Base-by-base conservation (phyloP, 371 early-diverging fungal genomes). In the Mortierella sp. region DNA sequence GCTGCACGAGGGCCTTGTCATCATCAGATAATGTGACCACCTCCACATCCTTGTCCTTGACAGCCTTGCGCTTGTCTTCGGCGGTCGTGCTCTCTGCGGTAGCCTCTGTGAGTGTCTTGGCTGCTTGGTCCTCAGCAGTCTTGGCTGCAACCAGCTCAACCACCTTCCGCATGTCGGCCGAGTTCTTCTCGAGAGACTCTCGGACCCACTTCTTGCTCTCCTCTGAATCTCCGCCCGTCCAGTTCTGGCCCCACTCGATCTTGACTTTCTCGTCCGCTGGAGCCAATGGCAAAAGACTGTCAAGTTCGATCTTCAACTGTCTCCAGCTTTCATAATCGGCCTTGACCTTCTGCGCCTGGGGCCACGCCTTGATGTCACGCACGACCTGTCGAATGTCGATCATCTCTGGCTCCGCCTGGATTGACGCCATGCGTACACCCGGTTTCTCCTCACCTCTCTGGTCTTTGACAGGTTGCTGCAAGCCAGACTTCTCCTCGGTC, bases 201-300 rank as follows among this genome's bases (percentile, higher is more conserved):
- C 80, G 70, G 38, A 86, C 86, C 86, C 86, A 86, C n/a, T 72
- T 82, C 73, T 82, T 79, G 56, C 58, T 72, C 78, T 86, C 80
- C 63, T 79, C 86, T 1, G 77, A 77, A 49, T 77, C 70, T 10
- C 75, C 73, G 8, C 79, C 80, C 1, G 75, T 71, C 86, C 86
- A 86, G 27, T 49, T 74, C 46, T 77, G 75, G 41, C 86, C 86
- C 86, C 86, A 86, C 24, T 68, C 63, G 55, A 86, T 65, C 60
- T 77, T 48, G 70, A 79, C 70, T 0, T 75, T 76, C n/a, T 71
- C 76, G 24, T 63, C 55, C 5, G 38, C 65, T n/a, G 74, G 75
- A 11, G 79, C 70, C 21, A 76, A 18, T 51, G 80, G 82, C 24
- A 86, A 27, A 11, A 86, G 74, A 70, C 77, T 82, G 56, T 79